Evolutionary conservation across 2,329 filamentous ascomycete species (phyloP).

Genomic region (Pyrenophora graminea): DNA sequence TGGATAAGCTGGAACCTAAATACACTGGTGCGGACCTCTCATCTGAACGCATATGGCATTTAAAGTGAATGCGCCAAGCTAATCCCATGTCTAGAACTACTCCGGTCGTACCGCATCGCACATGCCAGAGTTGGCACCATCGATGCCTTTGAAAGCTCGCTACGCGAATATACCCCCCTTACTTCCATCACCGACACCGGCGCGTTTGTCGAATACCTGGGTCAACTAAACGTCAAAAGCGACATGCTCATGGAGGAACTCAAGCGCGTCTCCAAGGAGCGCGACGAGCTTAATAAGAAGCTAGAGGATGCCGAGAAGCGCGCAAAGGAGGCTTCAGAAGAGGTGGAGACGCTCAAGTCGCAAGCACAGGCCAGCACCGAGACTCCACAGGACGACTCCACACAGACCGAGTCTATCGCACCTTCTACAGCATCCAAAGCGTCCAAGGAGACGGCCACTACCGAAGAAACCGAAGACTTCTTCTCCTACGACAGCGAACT

Average conservation of each 20-base stretch:
- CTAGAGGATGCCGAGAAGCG: conserved; percentile 69
- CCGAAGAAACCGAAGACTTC: conserved; percentile 68
- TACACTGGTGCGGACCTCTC: conserved; percentile 68
- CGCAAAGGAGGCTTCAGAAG: conserved; percentile 64
- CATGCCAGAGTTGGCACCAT: conserved; percentile 85
- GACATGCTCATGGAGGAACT: conserved; percentile 95
- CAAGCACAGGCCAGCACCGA: conserved; percentile 23
- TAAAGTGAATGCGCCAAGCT: conserved; percentile 12
- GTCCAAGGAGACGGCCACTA: conserved; percentile 30
- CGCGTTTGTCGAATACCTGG: conserved; percentile 86
- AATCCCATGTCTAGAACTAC: conserved; percentile 65
- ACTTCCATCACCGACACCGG: conserved; percentile 85
- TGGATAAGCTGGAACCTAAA: conserved; percentile 87
- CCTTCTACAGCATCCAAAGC: conserved; percentile 33
- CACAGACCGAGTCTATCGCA: conserved; percentile 31
- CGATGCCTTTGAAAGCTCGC: conserved; percentile 87
- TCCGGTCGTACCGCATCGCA: conserved; percentile 89
- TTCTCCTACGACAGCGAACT: conserved; percentile 93
- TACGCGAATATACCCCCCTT: conserved; percentile 90
- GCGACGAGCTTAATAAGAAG: conserved; percentile 78
- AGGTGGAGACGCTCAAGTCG: conserved; percentile 61
- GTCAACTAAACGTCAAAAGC: conserved; percentile 79
- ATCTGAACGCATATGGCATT: not conserved
- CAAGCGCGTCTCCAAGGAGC: conserved; percentile 81
- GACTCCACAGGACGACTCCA: conserved; percentile 31